phyloP scores from a whole-genome alignment of 768 basidiomycete species.

The Russula lepida region DNA sequence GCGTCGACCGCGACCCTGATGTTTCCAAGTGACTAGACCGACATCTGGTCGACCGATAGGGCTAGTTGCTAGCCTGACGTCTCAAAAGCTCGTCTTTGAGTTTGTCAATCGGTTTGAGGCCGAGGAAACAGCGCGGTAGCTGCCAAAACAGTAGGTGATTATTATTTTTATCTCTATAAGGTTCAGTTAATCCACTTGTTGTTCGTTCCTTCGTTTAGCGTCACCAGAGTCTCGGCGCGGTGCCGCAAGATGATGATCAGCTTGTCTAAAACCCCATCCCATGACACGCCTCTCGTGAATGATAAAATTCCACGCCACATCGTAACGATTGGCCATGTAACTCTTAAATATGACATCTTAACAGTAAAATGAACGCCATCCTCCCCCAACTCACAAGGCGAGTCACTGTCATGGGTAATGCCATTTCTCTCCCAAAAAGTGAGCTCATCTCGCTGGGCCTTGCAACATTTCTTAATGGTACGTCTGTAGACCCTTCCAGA shows the following conservation, averaged over 20 bases:
- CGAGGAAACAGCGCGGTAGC: background rate
- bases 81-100: background rate
- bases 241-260: background rate
- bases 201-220: too few species aligned
- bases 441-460: background rate
- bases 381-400: background rate
- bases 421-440: background rate
- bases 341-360: background rate
- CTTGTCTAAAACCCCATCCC: background rate
- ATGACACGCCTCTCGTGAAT: background rate
- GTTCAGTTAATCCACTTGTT: background rate
- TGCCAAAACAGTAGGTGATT: background rate
- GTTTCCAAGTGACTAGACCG: background rate
- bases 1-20: background rate
- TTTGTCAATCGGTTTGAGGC: background rate
- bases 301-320: background rate
- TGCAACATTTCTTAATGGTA: constrained; percentile 9
- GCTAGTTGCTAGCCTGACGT: background rate
- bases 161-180: background rate
- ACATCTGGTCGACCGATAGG: background rate
- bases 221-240: background rate
- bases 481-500: background rate
- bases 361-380: background rate
- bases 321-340: background rate
- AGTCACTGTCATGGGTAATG: background rate